Evolutionary conservation across 371 early-diverging fungal species (phyloP), one percentile per base, ranked within the genome.

Genomic region (Apophysomyces ossiformis): DNA sequence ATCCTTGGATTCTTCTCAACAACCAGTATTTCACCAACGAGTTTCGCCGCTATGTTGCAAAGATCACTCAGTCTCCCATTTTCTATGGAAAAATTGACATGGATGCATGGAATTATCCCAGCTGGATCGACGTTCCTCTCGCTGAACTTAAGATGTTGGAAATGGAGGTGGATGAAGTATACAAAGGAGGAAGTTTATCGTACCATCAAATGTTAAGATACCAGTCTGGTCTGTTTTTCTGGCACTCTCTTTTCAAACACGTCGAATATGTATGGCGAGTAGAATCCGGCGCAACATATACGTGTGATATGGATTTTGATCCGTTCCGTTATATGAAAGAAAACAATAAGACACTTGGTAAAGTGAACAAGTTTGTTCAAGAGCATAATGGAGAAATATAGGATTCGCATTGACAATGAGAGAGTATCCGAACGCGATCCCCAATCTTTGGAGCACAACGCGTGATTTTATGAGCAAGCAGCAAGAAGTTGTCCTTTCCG

Each of bases 201-300:
- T 65, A 83, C 11, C 54, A 50, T 50, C 54, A 50, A 6, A 50
- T 50, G 54, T 5, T 50, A 50, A 50, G 92, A 46, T 96, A 90
- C 67, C 90, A 94, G 44, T 90, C 96, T 2, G 97, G 98, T 0
- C 86, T 92, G 66, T 94, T 96, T 71, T 95, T 86, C 71, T 81
- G 85, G 67, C 96, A 98, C 69, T 89, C 90, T 37, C 75, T 93
- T 3, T 69, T 96, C 56, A 64, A 79, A 43, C 76, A 91, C 56
- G 96, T 89, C 44, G 92, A 96, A 21, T 98, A 89, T 71, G 95
- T 95, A 68, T 99, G 99, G 99, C 79, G 98, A 1, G 84, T 98
- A n/a, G 99, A 98, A 74, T 96, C 99, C 0, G 93, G 88, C 13
- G 92, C 95, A 26, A 66, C 87, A 63, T 96, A 92, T 71, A 78